Evolutionary conservation across 805 yeast genomes (phyloP).

Genomic region (Nakazawaea ishiwadae): DNA sequence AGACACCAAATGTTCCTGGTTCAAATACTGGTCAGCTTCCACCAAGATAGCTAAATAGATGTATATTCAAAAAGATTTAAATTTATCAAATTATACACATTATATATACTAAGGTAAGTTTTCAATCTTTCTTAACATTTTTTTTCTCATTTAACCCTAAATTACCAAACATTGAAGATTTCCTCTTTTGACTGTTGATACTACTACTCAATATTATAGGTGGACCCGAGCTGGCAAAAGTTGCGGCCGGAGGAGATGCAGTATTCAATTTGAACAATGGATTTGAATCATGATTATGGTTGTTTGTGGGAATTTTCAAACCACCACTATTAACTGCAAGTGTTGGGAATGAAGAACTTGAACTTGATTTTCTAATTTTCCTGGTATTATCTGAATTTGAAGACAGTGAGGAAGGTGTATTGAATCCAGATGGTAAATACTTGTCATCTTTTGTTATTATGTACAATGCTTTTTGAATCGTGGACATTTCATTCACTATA

Average conservation of each 20-base stretch:
- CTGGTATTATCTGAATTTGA: neutral
- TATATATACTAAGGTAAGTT: too few relatives aligned
- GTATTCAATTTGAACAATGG: conserved; percentile 1
- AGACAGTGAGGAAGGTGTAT: conserved; percentile 4
- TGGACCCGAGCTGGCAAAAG: conserved; percentile 6
- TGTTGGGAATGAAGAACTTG: conserved; percentile 2
- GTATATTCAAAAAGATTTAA: too few relatives aligned
- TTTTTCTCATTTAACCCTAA: too few relatives aligned
- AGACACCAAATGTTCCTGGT: too few relatives aligned
- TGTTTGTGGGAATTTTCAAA: neutral
- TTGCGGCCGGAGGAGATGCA: conserved; percentile 3
- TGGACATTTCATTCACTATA: conserved; percentile 20
- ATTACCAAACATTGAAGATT: too few relatives aligned
- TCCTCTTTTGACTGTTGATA: too few relatives aligned
- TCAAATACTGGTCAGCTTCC: too few relatives aligned
- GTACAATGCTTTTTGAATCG: conserved; percentile 20
- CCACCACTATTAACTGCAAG: neutral
- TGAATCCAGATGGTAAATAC: neutral
- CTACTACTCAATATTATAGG: conserved; percentile 4
- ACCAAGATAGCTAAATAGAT: too few relatives aligned
- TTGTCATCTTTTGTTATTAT: conserved; percentile 17
- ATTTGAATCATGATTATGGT: neutral
- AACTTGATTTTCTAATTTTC: neutral
- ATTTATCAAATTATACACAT: too few relatives aligned
- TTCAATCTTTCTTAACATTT: too few relatives aligned